Conservation (phyloP, 2,329 filamentous ascomycete species). For the Hortaea sp. region DNA sequence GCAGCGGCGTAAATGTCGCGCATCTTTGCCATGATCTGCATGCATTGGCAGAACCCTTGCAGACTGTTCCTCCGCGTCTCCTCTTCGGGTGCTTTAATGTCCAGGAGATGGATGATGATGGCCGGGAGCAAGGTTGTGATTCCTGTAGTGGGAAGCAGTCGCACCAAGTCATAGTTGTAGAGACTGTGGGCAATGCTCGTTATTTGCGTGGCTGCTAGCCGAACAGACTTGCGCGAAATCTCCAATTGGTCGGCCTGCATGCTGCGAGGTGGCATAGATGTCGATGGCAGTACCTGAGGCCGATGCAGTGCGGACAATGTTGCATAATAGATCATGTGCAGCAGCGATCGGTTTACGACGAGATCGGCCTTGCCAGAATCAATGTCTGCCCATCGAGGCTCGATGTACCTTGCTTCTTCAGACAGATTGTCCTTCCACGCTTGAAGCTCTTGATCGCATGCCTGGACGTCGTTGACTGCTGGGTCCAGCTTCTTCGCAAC, state of each 20-base stretch:
- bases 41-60: conserved; percentile 79
- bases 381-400: conserved; percentile 45
- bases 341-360: conserved; percentile 63
- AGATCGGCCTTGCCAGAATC: conserved; percentile 51
- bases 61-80: conserved; percentile 63
- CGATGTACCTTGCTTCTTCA: conserved; percentile 57
- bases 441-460: conserved; percentile 69
- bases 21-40: conserved; percentile 79
- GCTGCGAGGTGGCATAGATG: conserved; percentile 28
- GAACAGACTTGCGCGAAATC: conserved; percentile 70
- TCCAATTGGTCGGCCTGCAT: conserved; percentile 65
- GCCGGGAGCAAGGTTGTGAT: conserved; percentile 85
- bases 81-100: conserved; percentile 75
- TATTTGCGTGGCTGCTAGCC: conserved; percentile 74
- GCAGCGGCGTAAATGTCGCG: conserved; percentile 85
- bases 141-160: conserved; percentile 75
- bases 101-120: conserved; percentile 85
- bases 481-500: conserved; percentile 79
- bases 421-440: conserved; percentile 68
- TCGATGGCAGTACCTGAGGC: conserved; percentile 76
- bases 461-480: conserved; percentile 68
- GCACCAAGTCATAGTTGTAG: conserved; percentile 61
- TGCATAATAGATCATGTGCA: conserved; percentile 91
- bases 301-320: conserved; percentile 84
- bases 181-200: conserved; percentile 74